Conservation (phyloP, 371 early-diverging fungal genomes). For the Mortierella sp. region DNA sequence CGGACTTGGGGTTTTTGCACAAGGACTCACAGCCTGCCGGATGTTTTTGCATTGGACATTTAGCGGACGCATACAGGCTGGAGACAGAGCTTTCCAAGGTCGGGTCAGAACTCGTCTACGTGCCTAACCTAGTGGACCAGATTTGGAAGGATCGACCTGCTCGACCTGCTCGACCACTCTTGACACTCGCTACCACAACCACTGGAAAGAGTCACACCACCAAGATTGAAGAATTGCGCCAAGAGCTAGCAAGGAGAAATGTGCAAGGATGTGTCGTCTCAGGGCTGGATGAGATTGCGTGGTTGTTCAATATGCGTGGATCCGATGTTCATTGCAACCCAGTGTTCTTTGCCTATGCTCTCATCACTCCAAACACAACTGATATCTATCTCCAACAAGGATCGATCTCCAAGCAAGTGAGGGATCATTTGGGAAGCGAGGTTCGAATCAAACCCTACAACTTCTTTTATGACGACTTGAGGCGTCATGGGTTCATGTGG, state of each 20-base stretch:
- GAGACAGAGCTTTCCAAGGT: conserved; percentile 61
- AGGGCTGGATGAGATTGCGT: conserved; percentile 93
- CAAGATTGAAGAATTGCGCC: conserved; percentile 71
- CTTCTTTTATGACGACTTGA: conserved; percentile 79
- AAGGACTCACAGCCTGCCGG: no score
- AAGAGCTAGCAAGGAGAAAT: conserved; percentile 62
- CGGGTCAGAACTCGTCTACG: conserved; percentile 65
- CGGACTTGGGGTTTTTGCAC: neutral
- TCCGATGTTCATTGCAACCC: conserved; percentile 97
- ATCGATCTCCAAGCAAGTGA: conserved; percentile 76
- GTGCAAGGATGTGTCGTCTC: conserved; percentile 85
- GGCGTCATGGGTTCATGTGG: conserved; percentile 23
- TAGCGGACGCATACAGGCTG: conserved; percentile 70
- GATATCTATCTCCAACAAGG: conserved; percentile 83
- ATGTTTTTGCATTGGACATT: no score
- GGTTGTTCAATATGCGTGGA: conserved; percentile 98
- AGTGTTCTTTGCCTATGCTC: conserved; percentile 94
- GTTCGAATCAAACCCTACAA: conserved; percentile 79
- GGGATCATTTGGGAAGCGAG: conserved; percentile 68
- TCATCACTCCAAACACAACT: conserved; percentile 74
- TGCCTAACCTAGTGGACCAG: conserved; percentile 82
- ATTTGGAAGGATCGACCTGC: conserved; percentile 81
- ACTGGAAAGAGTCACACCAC: conserved; percentile 70
- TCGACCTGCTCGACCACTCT: conserved; percentile 68
- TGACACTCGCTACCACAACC: conserved; percentile 75